Conservation (phyloP, 78 protist species). For the Dictyostelium capitatum region DNA sequence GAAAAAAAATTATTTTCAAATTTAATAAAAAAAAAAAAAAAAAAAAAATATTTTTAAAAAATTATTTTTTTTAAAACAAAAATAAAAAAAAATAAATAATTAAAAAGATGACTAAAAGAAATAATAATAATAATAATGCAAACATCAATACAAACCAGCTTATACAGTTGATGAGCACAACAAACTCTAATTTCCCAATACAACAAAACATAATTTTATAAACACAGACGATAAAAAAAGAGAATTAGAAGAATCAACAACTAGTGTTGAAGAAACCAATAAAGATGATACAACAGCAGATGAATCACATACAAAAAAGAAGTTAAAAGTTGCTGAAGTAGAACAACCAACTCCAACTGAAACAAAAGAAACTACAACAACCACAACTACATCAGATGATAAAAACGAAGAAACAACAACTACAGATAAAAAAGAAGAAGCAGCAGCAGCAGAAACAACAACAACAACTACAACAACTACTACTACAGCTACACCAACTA, state of each 20-base stretch:
- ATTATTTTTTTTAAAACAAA: no score
- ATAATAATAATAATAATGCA: neutral
- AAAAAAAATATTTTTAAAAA: no score
- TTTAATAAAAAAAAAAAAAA: no score
- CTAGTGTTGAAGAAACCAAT: neutral
- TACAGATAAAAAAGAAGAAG: neutral
- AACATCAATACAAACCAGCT: no score
- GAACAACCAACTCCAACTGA: slow-evolving; percentile 5
- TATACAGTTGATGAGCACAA: neutral
- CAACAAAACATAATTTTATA: neutral
- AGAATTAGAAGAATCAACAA: slow-evolving; percentile 14
- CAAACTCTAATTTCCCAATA: neutral
- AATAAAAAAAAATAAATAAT: neutral
- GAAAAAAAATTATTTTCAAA: neutral
- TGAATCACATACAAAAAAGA: neutral
- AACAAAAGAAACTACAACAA: neutral
- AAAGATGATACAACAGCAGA: neutral
- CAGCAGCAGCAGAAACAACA: neutral
- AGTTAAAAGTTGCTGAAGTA: neutral
- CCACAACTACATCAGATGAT: neutral
- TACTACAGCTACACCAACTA: neutral
- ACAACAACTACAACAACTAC: neutral
- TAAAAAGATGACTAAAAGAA: no score
- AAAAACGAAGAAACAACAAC: neutral
- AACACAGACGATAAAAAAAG: slow-evolving; percentile 22